These are phyloP conservation scores for Hymenoscyphus linearis DNA, from an alignment of 2,329 filamentous ascomycete genomes.

Conservation along the genomic window DNA sequence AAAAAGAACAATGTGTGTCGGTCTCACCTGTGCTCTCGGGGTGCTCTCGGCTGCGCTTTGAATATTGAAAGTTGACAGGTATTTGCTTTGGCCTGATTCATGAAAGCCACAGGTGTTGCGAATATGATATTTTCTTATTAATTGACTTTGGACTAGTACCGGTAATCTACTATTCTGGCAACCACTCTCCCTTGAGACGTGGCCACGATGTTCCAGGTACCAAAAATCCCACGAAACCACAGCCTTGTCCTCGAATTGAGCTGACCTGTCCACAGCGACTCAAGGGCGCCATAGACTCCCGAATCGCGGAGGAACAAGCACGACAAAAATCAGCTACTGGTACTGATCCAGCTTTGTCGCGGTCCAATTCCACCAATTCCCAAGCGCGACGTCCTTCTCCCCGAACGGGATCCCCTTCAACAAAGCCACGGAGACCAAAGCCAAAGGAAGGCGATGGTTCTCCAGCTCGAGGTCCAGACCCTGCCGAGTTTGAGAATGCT, in stretches of 20 bases:
- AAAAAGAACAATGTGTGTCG: not conserved
- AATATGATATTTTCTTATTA: constrained; percentile 14
- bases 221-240: not conserved
- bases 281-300: constrained; percentile 77
- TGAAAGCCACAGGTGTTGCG: not conserved
- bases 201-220: constrained; percentile 33
- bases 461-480: constrained; percentile 54
- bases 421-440: constrained; percentile 23
- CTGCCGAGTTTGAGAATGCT: constrained; percentile 79
- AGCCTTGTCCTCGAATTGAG: constrained; percentile 14
- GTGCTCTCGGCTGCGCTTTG: not conserved
- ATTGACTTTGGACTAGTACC: not conserved
- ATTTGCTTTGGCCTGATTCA: constrained; percentile 4
- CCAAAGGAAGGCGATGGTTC: constrained; percentile 28
- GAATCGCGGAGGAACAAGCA: constrained; percentile 87
- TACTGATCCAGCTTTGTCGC: constrained; percentile 32
- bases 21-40: not conserved
- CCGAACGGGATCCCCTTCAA: constrained; percentile 27
- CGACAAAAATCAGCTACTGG: constrained; percentile 45
- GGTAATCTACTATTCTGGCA: not conserved
- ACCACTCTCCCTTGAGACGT: constrained; percentile 10
- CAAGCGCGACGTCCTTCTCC: constrained; percentile 20
- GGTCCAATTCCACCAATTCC: constrained; percentile 41
- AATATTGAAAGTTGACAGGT: constrained; percentile 10
- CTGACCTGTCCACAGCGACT: constrained; percentile 53